Evolutionary conservation across 2,329 filamentous ascomycete genomes (phyloP).

Genomic region (Mycosphaerelloides madeirae): DNA sequence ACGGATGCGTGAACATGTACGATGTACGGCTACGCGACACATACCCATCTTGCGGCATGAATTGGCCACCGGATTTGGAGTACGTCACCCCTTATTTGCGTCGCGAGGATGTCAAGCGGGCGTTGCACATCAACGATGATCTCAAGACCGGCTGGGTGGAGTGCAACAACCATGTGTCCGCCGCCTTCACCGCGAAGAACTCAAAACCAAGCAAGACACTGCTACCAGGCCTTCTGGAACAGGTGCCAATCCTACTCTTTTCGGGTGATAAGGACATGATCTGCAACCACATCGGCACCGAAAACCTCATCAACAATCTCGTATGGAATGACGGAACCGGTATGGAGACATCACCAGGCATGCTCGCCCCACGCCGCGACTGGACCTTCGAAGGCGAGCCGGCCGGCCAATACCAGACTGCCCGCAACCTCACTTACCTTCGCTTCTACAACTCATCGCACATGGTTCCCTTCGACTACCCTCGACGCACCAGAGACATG

Average conservation of each 20-base stretch:
- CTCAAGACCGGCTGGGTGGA: conserved; percentile 89
- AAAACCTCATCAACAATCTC: conserved; percentile 84
- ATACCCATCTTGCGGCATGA: conserved; percentile 87
- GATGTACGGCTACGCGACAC: conserved; percentile 80
- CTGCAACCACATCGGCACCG: conserved; percentile 94
- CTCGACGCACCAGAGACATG: conserved; percentile 87
- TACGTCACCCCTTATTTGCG: conserved; percentile 79
- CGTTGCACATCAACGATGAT: conserved; percentile 75
- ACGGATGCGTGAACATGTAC: conserved; percentile 88
- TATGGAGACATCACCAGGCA: conserved; percentile 81
- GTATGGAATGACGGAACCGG: conserved; percentile 87
- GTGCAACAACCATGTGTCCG: conserved; percentile 74
- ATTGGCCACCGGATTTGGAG: conserved; percentile 86
- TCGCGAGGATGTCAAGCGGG: conserved; percentile 68
- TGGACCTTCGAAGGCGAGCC: conserved; percentile 89
- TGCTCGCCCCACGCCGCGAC: conserved; percentile 83
- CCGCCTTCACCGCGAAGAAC: conserved; percentile 63
- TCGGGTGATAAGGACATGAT: conserved; percentile 92
- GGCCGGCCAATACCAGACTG: conserved; percentile 89
- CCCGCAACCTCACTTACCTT: conserved; percentile 91
- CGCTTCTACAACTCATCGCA: conserved; percentile 93
- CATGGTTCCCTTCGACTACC: conserved; percentile 96
- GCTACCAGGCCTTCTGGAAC: conserved; percentile 70
- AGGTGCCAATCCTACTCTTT: conserved; percentile 79
- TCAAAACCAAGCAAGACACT: conserved; percentile 70